Percentiles rank a stretch among this genome's conserved stretches.
These are phyloP conservation scores for Fusarium sp. DNA, from an alignment of 2,329 filamentous ascomycete genomes.

Conservation along the genomic window DNA sequence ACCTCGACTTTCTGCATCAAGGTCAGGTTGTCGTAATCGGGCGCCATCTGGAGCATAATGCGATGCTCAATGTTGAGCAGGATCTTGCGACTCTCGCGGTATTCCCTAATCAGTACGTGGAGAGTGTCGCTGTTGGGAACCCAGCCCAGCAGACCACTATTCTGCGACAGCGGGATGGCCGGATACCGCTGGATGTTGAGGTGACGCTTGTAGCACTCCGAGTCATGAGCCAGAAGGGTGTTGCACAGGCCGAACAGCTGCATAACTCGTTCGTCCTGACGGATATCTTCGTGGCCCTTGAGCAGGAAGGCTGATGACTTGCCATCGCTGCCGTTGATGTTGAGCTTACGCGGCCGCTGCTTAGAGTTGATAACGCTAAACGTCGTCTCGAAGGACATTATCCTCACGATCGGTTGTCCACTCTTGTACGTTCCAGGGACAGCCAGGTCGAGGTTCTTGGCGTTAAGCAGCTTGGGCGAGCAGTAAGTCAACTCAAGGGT, in stretches of 20 bases:
- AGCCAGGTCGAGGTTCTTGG: constrained; percentile 85
- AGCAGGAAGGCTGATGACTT: constrained; percentile 85
- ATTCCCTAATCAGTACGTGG: constrained; percentile 95
- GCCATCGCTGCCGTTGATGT: constrained; percentile 87
- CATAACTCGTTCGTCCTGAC: constrained; percentile 99
- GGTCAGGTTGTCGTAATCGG: constrained; percentile 97
- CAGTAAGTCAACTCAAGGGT: constrained; percentile 95
- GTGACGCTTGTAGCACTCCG: constrained; percentile 96
- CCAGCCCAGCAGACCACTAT: constrained; percentile 94
- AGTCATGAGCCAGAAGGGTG: constrained; percentile 90
- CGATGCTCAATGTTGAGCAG: constrained; percentile 98
- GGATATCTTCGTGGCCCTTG: constrained; percentile 99
- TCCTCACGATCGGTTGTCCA: constrained; percentile 77
- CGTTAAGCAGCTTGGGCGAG: constrained; percentile 88
- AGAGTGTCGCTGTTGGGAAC: constrained; percentile 97
- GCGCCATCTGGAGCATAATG: constrained; percentile 99
- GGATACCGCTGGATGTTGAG: constrained; percentile 95
- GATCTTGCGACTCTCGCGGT: constrained; percentile 96
- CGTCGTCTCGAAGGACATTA: constrained; percentile 87
- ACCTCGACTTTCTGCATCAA: constrained; percentile 99
- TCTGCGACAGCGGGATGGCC: constrained; percentile 95
- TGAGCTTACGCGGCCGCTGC: constrained; percentile 90
- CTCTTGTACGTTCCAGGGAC: constrained; percentile 96
- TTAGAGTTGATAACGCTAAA: constrained; percentile 96
- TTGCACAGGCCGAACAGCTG: constrained; percentile 98